Evolutionary conservation across 495 filamentous ascomycete genomes (phyloP).

Genomic region (Penicillium odoratum): DNA sequence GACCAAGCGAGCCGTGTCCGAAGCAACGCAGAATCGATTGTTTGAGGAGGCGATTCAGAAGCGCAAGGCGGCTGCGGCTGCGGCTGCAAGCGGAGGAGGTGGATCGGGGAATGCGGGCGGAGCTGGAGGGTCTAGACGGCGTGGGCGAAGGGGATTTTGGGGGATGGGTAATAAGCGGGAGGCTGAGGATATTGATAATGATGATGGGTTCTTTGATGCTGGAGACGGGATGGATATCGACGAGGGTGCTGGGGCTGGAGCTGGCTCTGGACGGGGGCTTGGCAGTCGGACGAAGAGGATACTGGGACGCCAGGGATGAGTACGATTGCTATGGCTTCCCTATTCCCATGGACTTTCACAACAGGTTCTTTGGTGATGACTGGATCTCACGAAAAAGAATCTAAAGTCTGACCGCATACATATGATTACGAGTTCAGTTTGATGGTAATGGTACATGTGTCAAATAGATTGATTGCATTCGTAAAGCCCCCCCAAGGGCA

Average conservation of each 20-base stretch:
- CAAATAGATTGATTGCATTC: slow-evolving; percentile 21
- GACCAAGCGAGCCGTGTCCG: slow-evolving; percentile 49
- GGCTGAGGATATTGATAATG: slow-evolving; percentile 45
- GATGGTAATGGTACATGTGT: background rate
- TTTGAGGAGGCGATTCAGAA: slow-evolving; percentile 47
- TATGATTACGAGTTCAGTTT: background rate
- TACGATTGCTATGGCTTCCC: background rate
- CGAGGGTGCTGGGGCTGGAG: slow-evolving; percentile 34
- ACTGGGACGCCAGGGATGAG: slow-evolving; percentile 41
- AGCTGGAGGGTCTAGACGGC: slow-evolving; percentile 17
- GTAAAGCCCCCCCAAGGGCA: slow-evolving; percentile 24
- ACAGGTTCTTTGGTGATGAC: background rate
- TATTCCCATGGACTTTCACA: background rate
- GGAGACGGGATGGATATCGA: slow-evolving; percentile 55
- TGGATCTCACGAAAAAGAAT: background rate
- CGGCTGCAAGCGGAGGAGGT: slow-evolving; percentile 18
- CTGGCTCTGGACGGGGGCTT: slow-evolving; percentile 13
- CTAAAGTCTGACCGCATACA: background rate
- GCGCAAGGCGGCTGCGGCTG: slow-evolving; percentile 18
- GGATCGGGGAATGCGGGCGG: slow-evolving; percentile 1
- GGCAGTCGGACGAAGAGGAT: slow-evolving; percentile 40
- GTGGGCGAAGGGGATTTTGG: slow-evolving; percentile 15
- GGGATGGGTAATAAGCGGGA: slow-evolving; percentile 43
- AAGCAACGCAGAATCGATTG: slow-evolving; percentile 45
- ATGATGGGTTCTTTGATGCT: slow-evolving; percentile 46